Evolutionary conservation across 352 stramenopile genomes (phyloP), one percentile per base, ranked within the genome.

Genomic region (Globisporangium megalacanthum): DNA sequence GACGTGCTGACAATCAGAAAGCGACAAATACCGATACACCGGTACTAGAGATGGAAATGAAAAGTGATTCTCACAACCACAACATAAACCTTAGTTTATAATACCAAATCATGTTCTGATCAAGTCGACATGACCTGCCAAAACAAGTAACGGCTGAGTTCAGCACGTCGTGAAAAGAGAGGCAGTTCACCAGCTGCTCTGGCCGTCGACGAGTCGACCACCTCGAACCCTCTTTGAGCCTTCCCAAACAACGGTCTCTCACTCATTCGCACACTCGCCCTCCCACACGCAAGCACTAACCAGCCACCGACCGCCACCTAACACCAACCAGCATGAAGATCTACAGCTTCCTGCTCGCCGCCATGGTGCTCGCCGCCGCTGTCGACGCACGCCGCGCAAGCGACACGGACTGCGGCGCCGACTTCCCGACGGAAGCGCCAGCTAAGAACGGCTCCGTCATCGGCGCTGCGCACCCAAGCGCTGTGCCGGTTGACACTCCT

Each of bases 291-390:
- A 45, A 36, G n/a, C 50, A 33, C 17, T n/a, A 47, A n/a, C 41
- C n/a, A 56, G 35, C n/a, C 20, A 11, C 35, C 25, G 52, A 41
- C 52, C 19, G 33, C 31, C 50, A 9, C 1, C 35, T 9, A n/a
- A 31, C 19, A 10, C 36, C 50, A 33, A 22, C 51, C 6, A 47
- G 3, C 37, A 67, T 67, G 61, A 67, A 67, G 49, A 44, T 67
- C 35, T 67, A 59, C 19, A 50, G 56, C 19, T 49, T 64, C 11
- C 50, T 64, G 52, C 56, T 67, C 55, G 57, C 56, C 49, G 49
- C 36, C 36, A 56, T 59, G 48, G 42, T 62, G n/a, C 29, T 63
- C 50, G 51, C 33, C 22, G 54, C 51, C 33, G 35, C 51, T 4
- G 39, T 20, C 36, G 56, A 60, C 36, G 49, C 54, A 33, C 54